Evolutionary conservation across 1,284 basidiomycete genomes (phyloP).

Genomic region (Heterobasidion occidentale): DNA sequence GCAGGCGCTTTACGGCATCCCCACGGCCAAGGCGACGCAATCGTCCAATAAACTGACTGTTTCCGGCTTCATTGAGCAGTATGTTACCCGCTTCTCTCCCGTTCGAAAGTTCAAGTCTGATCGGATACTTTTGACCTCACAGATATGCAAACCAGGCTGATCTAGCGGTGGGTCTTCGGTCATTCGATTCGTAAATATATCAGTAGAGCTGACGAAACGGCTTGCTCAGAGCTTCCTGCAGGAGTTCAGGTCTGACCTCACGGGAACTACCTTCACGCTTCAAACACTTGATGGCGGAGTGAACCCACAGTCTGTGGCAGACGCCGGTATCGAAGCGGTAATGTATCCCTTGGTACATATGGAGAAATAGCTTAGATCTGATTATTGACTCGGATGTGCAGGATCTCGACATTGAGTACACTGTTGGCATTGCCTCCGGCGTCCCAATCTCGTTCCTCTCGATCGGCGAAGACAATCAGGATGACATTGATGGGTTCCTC

Average conservation of each 20-base stretch:
- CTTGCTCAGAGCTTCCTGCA: constrained; percentile 8
- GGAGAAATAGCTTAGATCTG: not conserved
- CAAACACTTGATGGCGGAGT: not conserved
- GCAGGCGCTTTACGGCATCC: constrained; percentile 24
- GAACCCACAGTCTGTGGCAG: constrained; percentile 24
- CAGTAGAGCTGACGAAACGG: not conserved
- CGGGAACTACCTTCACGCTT: constrained; percentile 15
- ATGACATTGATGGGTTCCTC: constrained; percentile 15
- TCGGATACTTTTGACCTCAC: not conserved
- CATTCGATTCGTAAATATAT: not conserved
- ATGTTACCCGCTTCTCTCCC: constrained; percentile 1
- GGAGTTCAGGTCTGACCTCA: constrained; percentile 18
- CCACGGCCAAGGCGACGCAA: constrained; percentile 21
- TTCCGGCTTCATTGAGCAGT: constrained; percentile 24
- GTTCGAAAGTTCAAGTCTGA: too few relatives aligned
- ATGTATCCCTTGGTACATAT: not conserved
- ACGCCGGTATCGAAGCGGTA: not conserved
- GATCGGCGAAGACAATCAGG: constrained; percentile 19
- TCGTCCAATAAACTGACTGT: constrained; percentile 20
- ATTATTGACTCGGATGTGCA: not conserved
- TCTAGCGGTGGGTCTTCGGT: not conserved
- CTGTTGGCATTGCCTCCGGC: constrained; percentile 50
- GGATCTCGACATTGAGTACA: constrained; percentile 31
- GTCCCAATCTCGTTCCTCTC: constrained; percentile 57
- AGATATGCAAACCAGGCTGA: not conserved